phyloP scores from a whole-genome alignment of 805 yeast genomes.

The Candida glaebosa region DNA sequence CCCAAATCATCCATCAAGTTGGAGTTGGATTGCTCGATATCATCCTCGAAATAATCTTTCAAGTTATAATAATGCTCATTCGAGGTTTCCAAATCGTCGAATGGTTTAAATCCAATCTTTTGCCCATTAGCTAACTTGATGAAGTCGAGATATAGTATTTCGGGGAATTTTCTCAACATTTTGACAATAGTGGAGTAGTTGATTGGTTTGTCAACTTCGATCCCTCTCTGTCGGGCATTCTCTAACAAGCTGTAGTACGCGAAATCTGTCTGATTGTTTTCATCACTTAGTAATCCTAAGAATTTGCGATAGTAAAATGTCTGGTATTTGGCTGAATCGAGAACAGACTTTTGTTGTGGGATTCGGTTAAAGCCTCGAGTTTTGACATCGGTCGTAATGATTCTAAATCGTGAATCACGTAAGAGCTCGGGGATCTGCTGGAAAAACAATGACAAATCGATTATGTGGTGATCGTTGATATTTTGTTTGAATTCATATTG shows the following conservation, averaged over 20 bases:
- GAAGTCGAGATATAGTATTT: conserved; percentile 41
- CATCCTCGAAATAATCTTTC: conserved; percentile 1
- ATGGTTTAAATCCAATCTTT: conserved; percentile 37
- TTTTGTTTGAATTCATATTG: conserved; percentile 11
- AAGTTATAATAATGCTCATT: not conserved
- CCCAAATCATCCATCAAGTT: conserved; percentile 10
- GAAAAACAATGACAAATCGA: conserved; percentile 25
- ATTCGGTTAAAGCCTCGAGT: conserved; percentile 45
- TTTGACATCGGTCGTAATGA: conserved; percentile 49
- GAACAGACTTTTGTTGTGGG: conserved; percentile 51
- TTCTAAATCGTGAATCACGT: conserved; percentile 9
- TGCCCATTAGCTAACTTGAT: conserved; percentile 44
- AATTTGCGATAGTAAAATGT: conserved; percentile 56
- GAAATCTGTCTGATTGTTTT: conserved; percentile 13
- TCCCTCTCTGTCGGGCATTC: conserved; percentile 45
- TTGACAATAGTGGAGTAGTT: conserved; percentile 36
- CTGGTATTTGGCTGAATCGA: conserved; percentile 52
- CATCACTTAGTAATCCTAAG: conserved; percentile 31
- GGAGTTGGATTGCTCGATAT: conserved; percentile 7
- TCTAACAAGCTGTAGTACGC: conserved; percentile 43
- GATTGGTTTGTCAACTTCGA: conserved; percentile 49
- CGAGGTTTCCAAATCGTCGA: conserved; percentile 24
- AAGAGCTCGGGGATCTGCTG: conserved; percentile 12
- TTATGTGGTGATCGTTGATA: conserved; percentile 16
- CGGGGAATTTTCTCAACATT: conserved; percentile 34